A percentile compares a stretch with the other conserved stretches of the same genome.
Conservation (phyloP, 108 stramenopile genomes). For the Schizochytrium sp. region DNA sequence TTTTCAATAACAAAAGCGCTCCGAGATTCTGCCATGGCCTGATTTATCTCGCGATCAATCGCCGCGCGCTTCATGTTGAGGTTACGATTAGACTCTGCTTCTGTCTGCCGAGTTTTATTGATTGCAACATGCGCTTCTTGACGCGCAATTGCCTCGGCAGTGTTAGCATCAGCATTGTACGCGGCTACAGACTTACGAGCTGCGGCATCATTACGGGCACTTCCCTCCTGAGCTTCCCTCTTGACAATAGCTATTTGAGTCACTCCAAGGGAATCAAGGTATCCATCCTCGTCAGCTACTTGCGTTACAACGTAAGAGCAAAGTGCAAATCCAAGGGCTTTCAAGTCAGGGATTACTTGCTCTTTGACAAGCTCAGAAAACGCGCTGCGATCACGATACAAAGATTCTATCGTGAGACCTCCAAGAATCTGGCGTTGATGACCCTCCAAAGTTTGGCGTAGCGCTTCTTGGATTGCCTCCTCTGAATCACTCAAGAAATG, state of each 20-base stretch:
- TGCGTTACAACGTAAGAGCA: slow-evolving; percentile 70
- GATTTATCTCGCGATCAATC: slow-evolving; percentile 65
- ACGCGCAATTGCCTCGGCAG: slow-evolving; percentile 63
- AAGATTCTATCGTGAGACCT: slow-evolving; percentile 61
- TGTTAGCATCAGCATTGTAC: slow-evolving; percentile 69
- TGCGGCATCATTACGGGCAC: slow-evolving; percentile 65
- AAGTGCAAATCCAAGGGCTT: slow-evolving; percentile 67
- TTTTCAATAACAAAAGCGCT: slow-evolving; percentile 69
- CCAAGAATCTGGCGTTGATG: slow-evolving; percentile 67
- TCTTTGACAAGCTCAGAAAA: slow-evolving; percentile 60
- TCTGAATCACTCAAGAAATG: slow-evolving; percentile 62
- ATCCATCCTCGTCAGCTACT: slow-evolving; percentile 66
- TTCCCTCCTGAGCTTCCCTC: slow-evolving; percentile 72
- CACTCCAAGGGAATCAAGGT: slow-evolving; percentile 71
- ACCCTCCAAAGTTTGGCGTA: slow-evolving; percentile 63
- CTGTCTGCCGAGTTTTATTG: slow-evolving; percentile 37
- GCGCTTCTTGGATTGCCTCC: slow-evolving; percentile 23
- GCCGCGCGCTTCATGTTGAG: slow-evolving; percentile 56
- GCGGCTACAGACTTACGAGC: slow-evolving; percentile 69
- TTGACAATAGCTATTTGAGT: slow-evolving; percentile 70
- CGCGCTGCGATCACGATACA: slow-evolving; percentile 65
- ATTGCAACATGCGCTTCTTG: slow-evolving; percentile 30
- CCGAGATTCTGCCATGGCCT: slow-evolving; percentile 61
- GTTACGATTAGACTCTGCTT: slow-evolving; percentile 59
- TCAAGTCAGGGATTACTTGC: slow-evolving; percentile 63